Evolutionary conservation across 2,329 filamentous ascomycete species (phyloP), one percentile per base, ranked within the genome.

Genomic region (Beauveria scarabaeidicola): DNA sequence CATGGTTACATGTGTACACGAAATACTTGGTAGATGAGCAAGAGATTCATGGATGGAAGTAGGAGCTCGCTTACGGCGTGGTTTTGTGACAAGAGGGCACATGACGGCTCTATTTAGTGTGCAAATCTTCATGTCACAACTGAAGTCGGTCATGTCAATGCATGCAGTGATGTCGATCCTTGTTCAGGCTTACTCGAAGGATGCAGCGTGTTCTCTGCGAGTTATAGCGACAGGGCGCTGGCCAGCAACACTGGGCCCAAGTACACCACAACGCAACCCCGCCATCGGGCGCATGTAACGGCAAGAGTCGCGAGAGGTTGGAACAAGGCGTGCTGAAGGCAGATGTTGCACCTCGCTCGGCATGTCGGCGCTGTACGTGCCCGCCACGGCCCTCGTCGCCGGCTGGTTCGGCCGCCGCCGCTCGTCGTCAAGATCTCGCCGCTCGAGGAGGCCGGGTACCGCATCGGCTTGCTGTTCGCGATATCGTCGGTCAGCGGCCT

Each of bases 391-490:
- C 25, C 55, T 58, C 43, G 36, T 61, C 17, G 60, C 60, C 17
- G 8, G 50, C 15, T 69, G 66, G 66, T 69, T 68, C 44, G 59
- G 61, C 52, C 57, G 62, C 5, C 64, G 64, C 9, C 74, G 1
- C 69, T 78, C 1, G 66, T 76, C 5, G 72, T 70, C 1, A 80
- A 86, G 63, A 81, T 87, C 61, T 81, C 78, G 0, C 79, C 81
- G 43, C 73, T 82, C 55, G 70, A 74, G 2, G 62, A 63, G 54
- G 78, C 86, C 5, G 84, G 83, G 0, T 75, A 81, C 17, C 75
- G 83, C 15, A 66, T 63, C 40, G 68, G 68, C 4, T 63, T 69
- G 9, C 60, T 64, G n/a, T 84, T 83, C 67, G 76, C 77, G 10
- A 69, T 81, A 27, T 72, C 79, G 38, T 75, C 77, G 10, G 69